A percentile compares a stretch with the other conserved stretches of the same genome.
Conservation (phyloP, 1,284 basidiomycete genomes). For the Limonomyces culmigenus region DNA sequence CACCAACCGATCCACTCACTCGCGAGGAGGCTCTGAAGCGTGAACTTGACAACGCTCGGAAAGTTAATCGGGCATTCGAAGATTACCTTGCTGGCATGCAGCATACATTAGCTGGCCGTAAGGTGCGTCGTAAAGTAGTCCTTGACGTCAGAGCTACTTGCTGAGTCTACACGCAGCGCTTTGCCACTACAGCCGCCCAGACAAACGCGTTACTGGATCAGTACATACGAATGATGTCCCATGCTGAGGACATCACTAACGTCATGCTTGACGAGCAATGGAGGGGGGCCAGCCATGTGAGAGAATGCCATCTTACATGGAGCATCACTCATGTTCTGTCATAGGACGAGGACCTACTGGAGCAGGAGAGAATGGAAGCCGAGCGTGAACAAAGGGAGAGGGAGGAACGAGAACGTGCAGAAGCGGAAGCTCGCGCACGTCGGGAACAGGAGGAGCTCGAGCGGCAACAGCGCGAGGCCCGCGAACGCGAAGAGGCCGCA, state of each 20-base stretch:
- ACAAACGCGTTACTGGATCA: constrained; percentile 57
- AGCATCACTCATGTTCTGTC: background rate
- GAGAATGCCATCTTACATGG: constrained; percentile 10
- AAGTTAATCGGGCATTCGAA: constrained; percentile 51
- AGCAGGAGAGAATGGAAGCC: constrained; percentile 29
- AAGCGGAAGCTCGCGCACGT: constrained; percentile 32
- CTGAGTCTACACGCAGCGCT: background rate
- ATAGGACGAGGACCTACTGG: constrained; percentile 41
- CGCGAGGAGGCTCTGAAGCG: constrained; percentile 57
- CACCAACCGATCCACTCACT: constrained; percentile 19
- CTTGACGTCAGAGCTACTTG: background rate
- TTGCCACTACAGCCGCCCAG: constrained; percentile 44
- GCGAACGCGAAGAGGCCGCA: constrained; percentile 16
- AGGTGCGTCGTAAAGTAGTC: background rate
- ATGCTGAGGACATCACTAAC: constrained; percentile 45
- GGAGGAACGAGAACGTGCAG: constrained; percentile 27
- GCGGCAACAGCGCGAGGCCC: constrained; percentile 27
- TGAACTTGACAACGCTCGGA: constrained; percentile 52
- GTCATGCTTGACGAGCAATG: constrained; percentile 61
- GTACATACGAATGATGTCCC: constrained; percentile 51
- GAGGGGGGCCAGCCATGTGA: constrained; percentile 50
- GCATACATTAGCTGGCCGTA: constrained; percentile 12
- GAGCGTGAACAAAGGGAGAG: constrained; percentile 30
- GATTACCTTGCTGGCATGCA: constrained; percentile 46
- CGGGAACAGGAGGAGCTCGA: constrained; percentile 32